Base-by-base conservation (phyloP, 371 early-diverging fungal genomes). In the Mucor mucedo region DNA sequence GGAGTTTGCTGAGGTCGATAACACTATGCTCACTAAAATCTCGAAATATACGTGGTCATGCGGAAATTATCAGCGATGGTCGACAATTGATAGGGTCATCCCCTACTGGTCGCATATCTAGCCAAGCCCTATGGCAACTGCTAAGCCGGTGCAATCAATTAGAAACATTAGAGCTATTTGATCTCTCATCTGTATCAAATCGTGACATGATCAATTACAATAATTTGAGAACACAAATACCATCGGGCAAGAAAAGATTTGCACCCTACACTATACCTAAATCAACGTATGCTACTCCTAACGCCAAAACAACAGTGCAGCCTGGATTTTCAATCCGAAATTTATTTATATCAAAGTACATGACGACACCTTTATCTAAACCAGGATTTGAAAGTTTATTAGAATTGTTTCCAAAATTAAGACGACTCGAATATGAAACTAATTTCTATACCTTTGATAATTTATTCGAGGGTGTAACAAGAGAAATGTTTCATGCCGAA, bases 371-470 rank as follows among this genome's bases (percentile, higher is more conserved):
- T 0, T 42, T 84, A 47, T 77, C 79, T 0, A 65, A 69, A 7
- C 69, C 78, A 11, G 82, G 81, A 5, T 79, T 82, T 55, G 69
- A 65, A 2, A 62, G 60, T 9, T 49, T 84, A 39, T 61, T 77
- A 32, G 56, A 68, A n/a, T 61, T 84, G 30, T 82, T 84, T 58
- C 84, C 84, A 4, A 73, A 74, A 48, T 70, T 84, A 40, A 60
- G 65, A 47, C 56, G 65, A 6, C 53, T 84, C 44, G 64, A 65
- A 52, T 80, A 80, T 64, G 71, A 63, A n/a, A 82, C 84, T 39
- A 84, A 82, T 68, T 72, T 64, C 48, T 58, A 76, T 57, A 70
- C 82, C 2, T 82, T 77, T 63, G 71, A 78, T 53, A 72, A 78
- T 56, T 75, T 74, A 58, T 80, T 76, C 52, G 79, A 76, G 16